Evolutionary conservation across 441 rosid species (phyloP).

Genomic region (Codiaeum variegatum): DNA sequence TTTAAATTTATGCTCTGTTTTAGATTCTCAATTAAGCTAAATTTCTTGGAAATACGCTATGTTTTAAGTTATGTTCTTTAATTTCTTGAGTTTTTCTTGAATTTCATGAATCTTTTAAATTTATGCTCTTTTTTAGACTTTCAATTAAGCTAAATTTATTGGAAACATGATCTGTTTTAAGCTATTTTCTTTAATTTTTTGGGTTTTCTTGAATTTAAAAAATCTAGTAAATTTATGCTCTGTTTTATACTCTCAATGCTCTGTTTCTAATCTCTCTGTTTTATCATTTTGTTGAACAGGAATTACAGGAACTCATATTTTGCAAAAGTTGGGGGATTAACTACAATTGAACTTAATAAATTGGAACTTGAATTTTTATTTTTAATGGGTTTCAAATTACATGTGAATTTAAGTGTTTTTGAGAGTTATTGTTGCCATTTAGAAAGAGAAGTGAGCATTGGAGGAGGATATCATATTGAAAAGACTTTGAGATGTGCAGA

Average conservation of each 20-base stretch:
- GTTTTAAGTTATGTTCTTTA: constrained; percentile 34
- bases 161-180: constrained; percentile 92
- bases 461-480: constrained; percentile 89
- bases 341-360: constrained; percentile 56
- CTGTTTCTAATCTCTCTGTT: neutral
- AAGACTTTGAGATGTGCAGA: constrained; percentile 72
- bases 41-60: no score
- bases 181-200: constrained; percentile 19
- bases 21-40: no score
- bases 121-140: no score
- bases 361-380: constrained; percentile 78
- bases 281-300: constrained; percentile 35
- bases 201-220: neutral
- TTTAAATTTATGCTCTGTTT: no score
- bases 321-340: constrained; percentile 82
- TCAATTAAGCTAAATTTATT: constrained; percentile 77
- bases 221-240: neutral
- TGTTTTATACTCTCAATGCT: neutral
- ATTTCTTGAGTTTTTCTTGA: no score
- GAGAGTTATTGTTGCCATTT: constrained; percentile 85
- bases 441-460: constrained; percentile 80
- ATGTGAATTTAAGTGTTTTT: constrained; percentile 82
- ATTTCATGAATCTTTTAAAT: neutral
- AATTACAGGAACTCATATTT: constrained; percentile 75
- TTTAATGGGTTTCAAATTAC: constrained; percentile 78